A percentile compares a stretch with the other conserved stretches of the same genome.
phyloP scores from a whole-genome alignment of 2,329 filamentous ascomycete species.

The Colletotrichum sp. region DNA sequence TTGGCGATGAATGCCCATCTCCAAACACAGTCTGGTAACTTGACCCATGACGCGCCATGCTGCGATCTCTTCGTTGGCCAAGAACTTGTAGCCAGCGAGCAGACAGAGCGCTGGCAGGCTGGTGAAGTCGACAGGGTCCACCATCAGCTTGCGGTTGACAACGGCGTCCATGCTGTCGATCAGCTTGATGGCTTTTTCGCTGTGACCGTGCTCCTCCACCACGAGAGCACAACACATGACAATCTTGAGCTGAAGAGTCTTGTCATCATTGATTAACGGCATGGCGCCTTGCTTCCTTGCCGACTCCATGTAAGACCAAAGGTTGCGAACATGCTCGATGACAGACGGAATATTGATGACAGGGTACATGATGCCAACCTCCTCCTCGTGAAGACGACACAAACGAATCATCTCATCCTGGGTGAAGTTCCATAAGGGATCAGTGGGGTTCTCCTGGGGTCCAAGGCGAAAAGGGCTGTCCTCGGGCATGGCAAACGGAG shows the following conservation, averaged over 20 bases:
- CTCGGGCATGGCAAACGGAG: conserved; percentile 19
- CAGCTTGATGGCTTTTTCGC: conserved; percentile 72
- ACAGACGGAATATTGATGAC: conserved; percentile 77
- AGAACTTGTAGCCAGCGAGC: conserved; percentile 75
- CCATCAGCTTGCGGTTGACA: conserved; percentile 69
- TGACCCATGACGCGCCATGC: conserved; percentile 89
- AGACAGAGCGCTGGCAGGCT: conserved; percentile 58
- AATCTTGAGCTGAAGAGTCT: conserved; percentile 78
- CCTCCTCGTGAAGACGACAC: conserved; percentile 83
- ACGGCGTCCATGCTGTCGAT: conserved; percentile 78
- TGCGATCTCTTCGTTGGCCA: conserved; percentile 83
- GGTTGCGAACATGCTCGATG: conserved; percentile 69
- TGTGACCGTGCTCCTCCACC: conserved; percentile 80
- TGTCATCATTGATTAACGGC: conserved; percentile 50
- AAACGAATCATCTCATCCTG: conserved; percentile 82
- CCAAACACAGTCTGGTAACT: conserved; percentile 78
- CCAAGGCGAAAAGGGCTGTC: conserved; percentile 5
- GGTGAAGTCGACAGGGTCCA: conserved; percentile 51
- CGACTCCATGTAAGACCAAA: conserved; percentile 75
- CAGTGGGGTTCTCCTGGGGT: conserved; percentile 40
- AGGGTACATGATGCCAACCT: conserved; percentile 92
- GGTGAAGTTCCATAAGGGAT: conserved; percentile 81
- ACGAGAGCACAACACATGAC: conserved; percentile 80
- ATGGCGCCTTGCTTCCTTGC: conserved; percentile 37
- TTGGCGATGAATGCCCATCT: conserved; percentile 82